Evolutionary conservation across 495 filamentous ascomycete genomes (phyloP).

Genomic region (Penicillium atrosanguineum): DNA sequence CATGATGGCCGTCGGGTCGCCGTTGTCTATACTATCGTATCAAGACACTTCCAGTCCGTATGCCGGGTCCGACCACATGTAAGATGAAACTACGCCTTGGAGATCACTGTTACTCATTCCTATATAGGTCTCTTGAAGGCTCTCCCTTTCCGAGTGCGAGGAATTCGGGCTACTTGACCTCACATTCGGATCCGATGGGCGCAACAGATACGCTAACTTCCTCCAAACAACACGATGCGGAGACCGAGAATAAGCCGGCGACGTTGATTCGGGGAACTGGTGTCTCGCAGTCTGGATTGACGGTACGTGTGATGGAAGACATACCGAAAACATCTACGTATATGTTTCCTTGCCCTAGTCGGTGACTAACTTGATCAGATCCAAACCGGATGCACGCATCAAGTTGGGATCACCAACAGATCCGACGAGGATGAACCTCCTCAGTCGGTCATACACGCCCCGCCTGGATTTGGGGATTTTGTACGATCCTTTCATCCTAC

Average conservation of each 20-base stretch:
- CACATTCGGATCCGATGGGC: background rate
- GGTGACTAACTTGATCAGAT: slow-evolving; percentile 47
- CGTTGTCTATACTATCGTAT: slow-evolving; percentile 28
- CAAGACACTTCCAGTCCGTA: slow-evolving; percentile 19
- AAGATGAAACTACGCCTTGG: background rate
- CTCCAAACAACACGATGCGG: background rate
- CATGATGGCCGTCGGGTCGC: slow-evolving; percentile 35
- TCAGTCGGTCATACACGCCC: slow-evolving; percentile 84
- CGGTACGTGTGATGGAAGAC: slow-evolving; percentile 23
- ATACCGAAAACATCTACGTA: background rate
- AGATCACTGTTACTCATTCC: slow-evolving; percentile 1
- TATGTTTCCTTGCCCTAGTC: background rate
- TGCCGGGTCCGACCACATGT: slow-evolving; percentile 17
- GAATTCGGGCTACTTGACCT: slow-evolving; percentile 1
- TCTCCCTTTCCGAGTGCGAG: slow-evolving; percentile 3
- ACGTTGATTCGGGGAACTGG: slow-evolving; percentile 5
- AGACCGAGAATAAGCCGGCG: background rate
- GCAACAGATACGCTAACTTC: background rate
- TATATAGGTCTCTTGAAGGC: slow-evolving; percentile 9
- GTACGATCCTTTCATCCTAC: slow-evolving; percentile 44
- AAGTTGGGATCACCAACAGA: slow-evolving; percentile 47
- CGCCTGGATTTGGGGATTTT: slow-evolving; percentile 73
- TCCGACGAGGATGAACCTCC: slow-evolving; percentile 68
- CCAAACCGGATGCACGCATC: slow-evolving; percentile 57
- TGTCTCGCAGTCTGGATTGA: slow-evolving; percentile 26